Conservation (phyloP, 1,139 yeast genomes). For the Tardiomyces digboiensis region DNA sequence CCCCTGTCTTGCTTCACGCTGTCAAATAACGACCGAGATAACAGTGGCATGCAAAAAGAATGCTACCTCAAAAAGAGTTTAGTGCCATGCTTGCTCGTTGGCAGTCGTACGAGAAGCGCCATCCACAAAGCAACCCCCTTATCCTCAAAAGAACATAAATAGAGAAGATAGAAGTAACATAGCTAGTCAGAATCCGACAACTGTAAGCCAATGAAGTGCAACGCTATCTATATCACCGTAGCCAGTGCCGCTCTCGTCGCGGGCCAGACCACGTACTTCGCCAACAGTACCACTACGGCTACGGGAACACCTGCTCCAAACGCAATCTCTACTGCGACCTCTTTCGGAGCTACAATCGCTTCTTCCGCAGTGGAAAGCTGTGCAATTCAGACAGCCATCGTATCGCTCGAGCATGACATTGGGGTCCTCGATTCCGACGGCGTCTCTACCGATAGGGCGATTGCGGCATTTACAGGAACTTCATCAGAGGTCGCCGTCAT, state of each 20-base stretch:
- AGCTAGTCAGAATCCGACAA: too few species aligned
- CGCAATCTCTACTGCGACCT: background rate
- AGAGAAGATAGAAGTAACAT: too few species aligned
- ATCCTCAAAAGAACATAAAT: too few species aligned
- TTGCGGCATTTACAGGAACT: background rate
- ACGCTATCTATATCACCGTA: background rate
- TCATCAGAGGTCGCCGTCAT: background rate
- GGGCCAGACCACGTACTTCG: background rate
- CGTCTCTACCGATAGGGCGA: background rate
- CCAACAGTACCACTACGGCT: background rate
- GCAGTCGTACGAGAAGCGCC: too few species aligned
- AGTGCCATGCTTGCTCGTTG: too few species aligned
- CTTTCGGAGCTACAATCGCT: too few species aligned
- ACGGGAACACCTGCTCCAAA: background rate
- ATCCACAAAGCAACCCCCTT: too few species aligned
- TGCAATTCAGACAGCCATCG: background rate
- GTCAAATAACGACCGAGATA: too few species aligned
- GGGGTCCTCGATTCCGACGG: background rate
- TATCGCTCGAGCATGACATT: background rate
- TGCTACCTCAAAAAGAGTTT: too few species aligned
- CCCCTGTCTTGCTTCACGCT: too few species aligned
- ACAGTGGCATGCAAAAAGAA: too few species aligned
- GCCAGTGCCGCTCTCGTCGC: background rate
- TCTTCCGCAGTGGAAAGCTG: background rate
- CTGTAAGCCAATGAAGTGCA: background rate